Conservation (phyloP, 352 stramenopile species). For the Phytophthora megakarya region DNA sequence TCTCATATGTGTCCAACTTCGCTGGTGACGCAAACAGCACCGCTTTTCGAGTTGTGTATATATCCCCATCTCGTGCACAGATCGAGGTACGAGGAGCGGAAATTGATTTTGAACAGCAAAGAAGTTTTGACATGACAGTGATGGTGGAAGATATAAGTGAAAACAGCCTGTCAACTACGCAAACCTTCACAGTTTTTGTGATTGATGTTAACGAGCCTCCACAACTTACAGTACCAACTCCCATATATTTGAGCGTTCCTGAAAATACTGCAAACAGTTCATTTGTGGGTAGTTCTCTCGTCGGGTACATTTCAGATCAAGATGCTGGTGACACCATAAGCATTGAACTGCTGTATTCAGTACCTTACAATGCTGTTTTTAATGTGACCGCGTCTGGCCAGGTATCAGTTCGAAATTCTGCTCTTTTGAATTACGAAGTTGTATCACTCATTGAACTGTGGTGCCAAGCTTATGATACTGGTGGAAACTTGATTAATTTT, state of each 20-base stretch:
- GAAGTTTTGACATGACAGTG: conserved; percentile 41
- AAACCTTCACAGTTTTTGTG: conserved; percentile 21
- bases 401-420: conserved; percentile 20
- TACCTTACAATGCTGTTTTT: conserved; percentile 10
- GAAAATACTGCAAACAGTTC: conserved; percentile 31
- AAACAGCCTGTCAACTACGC: conserved; percentile 28
- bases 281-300: conserved; percentile 15
- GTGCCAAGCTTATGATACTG: conserved; percentile 25
- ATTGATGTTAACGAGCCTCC: conserved; percentile 31
- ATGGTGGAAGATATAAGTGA: conserved; percentile 43
- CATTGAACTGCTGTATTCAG: conserved; percentile 15
- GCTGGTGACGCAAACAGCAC: conserved; percentile 18
- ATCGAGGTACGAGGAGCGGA: conserved; percentile 45
- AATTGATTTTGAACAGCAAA: conserved; percentile 48
- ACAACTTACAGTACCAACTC: neutral
- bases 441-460: conserved; percentile 9
- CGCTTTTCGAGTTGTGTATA: conserved; percentile 47
- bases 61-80: conserved; percentile 42
- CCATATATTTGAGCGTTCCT: conserved; percentile 17
- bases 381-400: conserved; percentile 13
- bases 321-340: conserved; percentile 20
- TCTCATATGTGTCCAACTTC: conserved; percentile 38
- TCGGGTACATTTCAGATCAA: conserved; percentile 26
- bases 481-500: conserved; percentile 18
- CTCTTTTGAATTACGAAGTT: conserved; percentile 27